Base-by-base conservation (phyloP, 2,329 filamentous ascomycete species). In the Ustulina deusta region DNA sequence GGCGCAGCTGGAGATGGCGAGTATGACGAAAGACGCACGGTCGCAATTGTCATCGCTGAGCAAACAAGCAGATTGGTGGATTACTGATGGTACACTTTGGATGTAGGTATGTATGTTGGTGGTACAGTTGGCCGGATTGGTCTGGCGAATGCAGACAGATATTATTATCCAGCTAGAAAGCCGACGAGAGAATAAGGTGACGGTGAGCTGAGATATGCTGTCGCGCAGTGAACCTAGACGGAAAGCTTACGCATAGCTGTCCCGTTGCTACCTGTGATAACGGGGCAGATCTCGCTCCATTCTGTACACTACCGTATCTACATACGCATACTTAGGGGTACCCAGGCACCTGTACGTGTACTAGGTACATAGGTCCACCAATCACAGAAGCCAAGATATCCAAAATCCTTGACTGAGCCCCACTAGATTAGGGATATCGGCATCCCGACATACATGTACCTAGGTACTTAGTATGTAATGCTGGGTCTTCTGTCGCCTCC, bases 1-100 rank as follows among this genome's bases (percentile, higher is more conserved):
- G 17, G 38, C 9, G 15, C 5, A n/a, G 10, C 3, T 36, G 0
- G 17, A 36, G 52, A 34, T 51, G n/a, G n/a, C n/a, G n/a, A n/a
- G n/a, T 56, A 61, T 52, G 60, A 55, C 25, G 60, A 60, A 15
- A 11, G 7, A 54, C 55, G 42, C 58, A 34, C 34, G 40, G 20
- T 58, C 25, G 58, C 44, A 55, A 60, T 51, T 59, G 36, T 42
- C 61, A 69, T 66, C 22, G 44, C 57, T 51, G 46, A 6, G 25
- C 17, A 42, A 32, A 34, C 17, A 32, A 51, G 36, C 4, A 4
- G 15, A 17, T 52, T 2, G 25, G 20, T 44, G 7, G 32, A 29
- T 56, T 44, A 63, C 20, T 1, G n/a, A n/a, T n/a, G n/a, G n/a
- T n/a, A n/a, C n/a, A n/a, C n/a, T n/a, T n/a, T n/a, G n/a, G n/a